A percentile compares a stretch with the other conserved stretches of the same genome.
Conservation (phyloP, 768 basidiomycete genomes). For the Sarcomyxa edulis region DNA sequence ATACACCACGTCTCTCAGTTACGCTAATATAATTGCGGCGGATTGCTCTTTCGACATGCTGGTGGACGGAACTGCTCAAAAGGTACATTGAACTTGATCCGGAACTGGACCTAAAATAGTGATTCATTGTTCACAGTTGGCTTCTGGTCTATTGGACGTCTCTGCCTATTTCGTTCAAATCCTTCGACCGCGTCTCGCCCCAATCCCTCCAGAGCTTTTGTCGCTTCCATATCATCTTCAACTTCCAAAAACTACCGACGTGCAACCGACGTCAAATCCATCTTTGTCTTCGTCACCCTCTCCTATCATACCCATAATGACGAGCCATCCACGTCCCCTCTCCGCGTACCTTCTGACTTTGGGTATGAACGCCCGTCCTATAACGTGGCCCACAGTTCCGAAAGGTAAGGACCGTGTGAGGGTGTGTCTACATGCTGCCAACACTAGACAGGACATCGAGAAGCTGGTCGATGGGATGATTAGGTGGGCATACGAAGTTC, state of each 20-base stretch:
- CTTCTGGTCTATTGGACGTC: slow-evolving; percentile 36
- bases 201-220: slow-evolving; percentile 29
- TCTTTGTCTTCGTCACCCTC: too few relatives aligned
- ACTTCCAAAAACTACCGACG: slow-evolving; percentile 9
- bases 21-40: slow-evolving; percentile 69
- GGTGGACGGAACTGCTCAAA: slow-evolving; percentile 55
- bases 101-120: too few relatives aligned
- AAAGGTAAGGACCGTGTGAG: slow-evolving; percentile 80
- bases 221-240: slow-evolving; percentile 30
- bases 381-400: slow-evolving; percentile 87
- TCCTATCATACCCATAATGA: slow-evolving; percentile 85
- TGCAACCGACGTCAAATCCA: too few relatives aligned
- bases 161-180: slow-evolving; percentile 34
- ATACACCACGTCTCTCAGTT: slow-evolving; percentile 84
- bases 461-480: slow-evolving; percentile 46
- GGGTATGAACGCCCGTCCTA: slow-evolving; percentile 67
- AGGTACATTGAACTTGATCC: slow-evolving; percentile 47
- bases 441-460: slow-evolving; percentile 60
- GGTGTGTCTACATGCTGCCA: slow-evolving; percentile 83
- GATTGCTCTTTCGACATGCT: slow-evolving; percentile 80
- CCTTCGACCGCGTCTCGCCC: slow-evolving; percentile 23
- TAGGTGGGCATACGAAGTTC: slow-evolving; percentile 38
- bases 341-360: slow-evolving; percentile 55
- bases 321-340: slow-evolving; percentile 68
- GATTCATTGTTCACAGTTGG: slow-evolving; percentile 16